Percentiles rank a stretch among this genome's conserved stretches.
These are phyloP conservation scores for Pelagophyceae sp. DNA, from an alignment of 352 stramenopile genomes.

Conservation along the genomic window DNA sequence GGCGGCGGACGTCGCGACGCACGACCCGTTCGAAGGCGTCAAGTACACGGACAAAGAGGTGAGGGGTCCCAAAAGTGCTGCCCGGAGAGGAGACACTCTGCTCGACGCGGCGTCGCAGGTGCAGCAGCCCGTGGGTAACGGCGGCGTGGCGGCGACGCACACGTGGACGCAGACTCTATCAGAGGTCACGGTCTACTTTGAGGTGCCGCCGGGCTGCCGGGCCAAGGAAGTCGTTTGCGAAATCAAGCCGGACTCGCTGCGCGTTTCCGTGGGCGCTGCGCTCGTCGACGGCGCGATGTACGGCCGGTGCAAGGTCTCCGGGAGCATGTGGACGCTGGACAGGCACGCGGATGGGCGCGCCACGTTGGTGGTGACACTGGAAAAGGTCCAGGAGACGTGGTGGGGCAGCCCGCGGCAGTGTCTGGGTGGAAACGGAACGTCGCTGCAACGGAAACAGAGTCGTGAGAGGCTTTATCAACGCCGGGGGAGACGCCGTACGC, in stretches of 20 bases:
- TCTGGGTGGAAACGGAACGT: too few species aligned
- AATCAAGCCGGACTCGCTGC: slow-evolving; percentile 46
- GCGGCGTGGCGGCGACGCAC: slow-evolving; percentile 55
- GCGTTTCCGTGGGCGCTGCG: slow-evolving; percentile 31
- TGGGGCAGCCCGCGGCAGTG: too few species aligned
- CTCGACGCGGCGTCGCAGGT: too few species aligned
- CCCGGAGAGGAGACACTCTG: neutral
- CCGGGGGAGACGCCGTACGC: too few species aligned
- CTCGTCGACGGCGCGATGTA: slow-evolving; percentile 42
- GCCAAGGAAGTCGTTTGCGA: slow-evolving; percentile 54
- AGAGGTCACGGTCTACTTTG: slow-evolving; percentile 56
- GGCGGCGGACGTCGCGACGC: neutral
- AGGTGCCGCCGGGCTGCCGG: slow-evolving; percentile 38
- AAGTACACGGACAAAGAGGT: slow-evolving; percentile 52
- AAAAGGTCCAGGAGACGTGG: slow-evolving; percentile 55
- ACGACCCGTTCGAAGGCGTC: slow-evolving; percentile 32
- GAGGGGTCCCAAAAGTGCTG: neutral
- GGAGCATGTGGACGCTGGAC: slow-evolving; percentile 55
- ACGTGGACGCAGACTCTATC: slow-evolving; percentile 69
- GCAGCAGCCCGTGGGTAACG: slow-evolving; percentile 69
- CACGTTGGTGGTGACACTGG: slow-evolving; percentile 42
- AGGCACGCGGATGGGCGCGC: slow-evolving; percentile 27
- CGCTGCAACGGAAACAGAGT: too few species aligned
- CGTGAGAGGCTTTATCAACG: too few species aligned
- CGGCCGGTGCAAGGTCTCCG: slow-evolving; percentile 39